Base-by-base conservation (phyloP, 2,329 filamentous ascomycete species). In the Colletotrichum sojae region DNA sequence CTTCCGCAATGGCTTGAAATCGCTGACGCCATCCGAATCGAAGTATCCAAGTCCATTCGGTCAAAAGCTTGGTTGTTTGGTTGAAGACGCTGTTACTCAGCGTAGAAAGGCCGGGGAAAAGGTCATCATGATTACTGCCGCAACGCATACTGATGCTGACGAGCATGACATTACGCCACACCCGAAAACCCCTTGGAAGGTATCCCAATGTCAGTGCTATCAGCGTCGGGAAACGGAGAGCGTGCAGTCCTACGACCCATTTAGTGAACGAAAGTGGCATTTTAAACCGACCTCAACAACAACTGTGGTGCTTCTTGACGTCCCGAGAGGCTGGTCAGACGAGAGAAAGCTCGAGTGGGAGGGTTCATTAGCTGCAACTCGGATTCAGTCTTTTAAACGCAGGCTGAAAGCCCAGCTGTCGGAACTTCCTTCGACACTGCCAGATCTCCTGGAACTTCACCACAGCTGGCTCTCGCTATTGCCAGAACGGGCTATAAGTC, bases 361-460 rank as follows among this genome's bases (percentile, higher is more conserved):
- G 22, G 49, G 49, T 12, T 52, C 49, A 13, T 12, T 52, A 31
- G 49, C 49, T 52, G 49, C 25, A 25, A 52, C 49, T 52, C 20
- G 49, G 49, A 52, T 52, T 31, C 49, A 52, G 22, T 52, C 49
- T 15, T 52, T 52, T 18, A 52, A 52, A 52, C 49, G 49, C 49
- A 52, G 49, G 22, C 25, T 52, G 49, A 52, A 52, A 31, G 49
- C 49, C 18, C 49, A 52, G 49, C 49, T 52, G 22, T 27, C 49
- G 6, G 18, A 31, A 31, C 2, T 25, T 52, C 49, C 49, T 25
- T 31, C 13, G 20, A 52, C 22, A 5, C 49, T 20, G 18, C 49
- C 49, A 52, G 49, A 31, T 52, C 49, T 52, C 25, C 49, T 31
- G 5, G 49, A 31, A 4, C 8, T 12, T 25, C 20, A 53, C 20